Base-by-base conservation (phyloP, 805 yeast genomes). In the Clavispora santaluciae region DNA sequence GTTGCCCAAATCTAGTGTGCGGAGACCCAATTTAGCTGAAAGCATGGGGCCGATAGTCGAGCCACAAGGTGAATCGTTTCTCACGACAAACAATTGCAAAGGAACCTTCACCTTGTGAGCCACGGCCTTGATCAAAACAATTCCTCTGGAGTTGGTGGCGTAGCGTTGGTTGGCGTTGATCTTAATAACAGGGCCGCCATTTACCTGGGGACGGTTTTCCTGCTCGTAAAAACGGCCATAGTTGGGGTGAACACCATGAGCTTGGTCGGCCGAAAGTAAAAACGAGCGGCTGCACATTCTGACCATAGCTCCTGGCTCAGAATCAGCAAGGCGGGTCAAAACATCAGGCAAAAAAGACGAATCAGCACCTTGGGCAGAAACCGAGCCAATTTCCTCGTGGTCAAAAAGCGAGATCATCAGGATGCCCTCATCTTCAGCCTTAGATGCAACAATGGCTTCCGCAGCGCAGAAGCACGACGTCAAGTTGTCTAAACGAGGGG, bases 181-280 rank as follows among this genome's bases (percentile, higher is more conserved):
- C 63, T 91, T 91, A 57, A 91, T 79, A 3, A 89, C 97, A 0
- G 98, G 96, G 6, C 99, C 99, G 25, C 72, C 71, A 56, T 95
- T 95, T 45, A 91, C 66, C 38, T 73, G 72, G 1, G 99, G 98
- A 49, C 78, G 77, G 61, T 91, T 95, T 45, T 75, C 68, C 17
- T 77, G 59, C 59, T 93, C 98, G 63, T 93, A 85, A 52, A 77
- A 77, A 39, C 73, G 75, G 4, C 77, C 66, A 61, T 91, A 91
- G 63, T 91, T 91, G 43, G 99, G 99, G 61, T 91, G 96, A 28
- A 91, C 84, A 23, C 96, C 98, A 59, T 91, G 99, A 1, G 98
- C 96, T 80, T 89, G 93, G 61, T 91, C 99, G 0, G 96, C 86
- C 0, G 97, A 90, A 34, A 93, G 62, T 51, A 91, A 75, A 62